A percentile compares a stretch with the other conserved stretches of the same genome.
Conservation (phyloP, 1,139 yeast genomes). For the Blastobotrys raffinosifermentans region DNA sequence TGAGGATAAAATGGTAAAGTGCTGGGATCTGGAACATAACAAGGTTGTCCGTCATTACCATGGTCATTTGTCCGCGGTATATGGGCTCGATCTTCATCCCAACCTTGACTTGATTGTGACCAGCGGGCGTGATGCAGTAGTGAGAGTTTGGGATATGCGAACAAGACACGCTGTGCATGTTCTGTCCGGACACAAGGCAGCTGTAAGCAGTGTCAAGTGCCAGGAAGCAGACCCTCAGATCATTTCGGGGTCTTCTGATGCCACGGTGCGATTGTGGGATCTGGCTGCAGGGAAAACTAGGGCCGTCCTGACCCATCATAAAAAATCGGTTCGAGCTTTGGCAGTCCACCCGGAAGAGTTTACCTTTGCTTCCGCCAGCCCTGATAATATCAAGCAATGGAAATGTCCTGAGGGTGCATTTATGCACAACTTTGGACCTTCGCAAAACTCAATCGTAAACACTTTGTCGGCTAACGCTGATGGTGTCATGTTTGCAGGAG, state of each 20-base stretch:
- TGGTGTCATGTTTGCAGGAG: slow-evolving; percentile 72
- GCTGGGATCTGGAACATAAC: slow-evolving; percentile 94
- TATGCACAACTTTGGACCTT: slow-evolving; percentile 48
- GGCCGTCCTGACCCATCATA: slow-evolving; percentile 72
- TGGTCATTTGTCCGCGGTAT: slow-evolving; percentile 91
- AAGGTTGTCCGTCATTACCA: slow-evolving; percentile 80
- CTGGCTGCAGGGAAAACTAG: slow-evolving; percentile 58
- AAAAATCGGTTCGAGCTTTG: slow-evolving; percentile 72
- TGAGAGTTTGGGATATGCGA: slow-evolving; percentile 91
- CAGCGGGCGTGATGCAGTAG: slow-evolving; percentile 85
- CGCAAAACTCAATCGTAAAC: slow-evolving; percentile 54
- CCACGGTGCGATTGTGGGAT: slow-evolving; percentile 87
- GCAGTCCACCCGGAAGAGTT: slow-evolving; percentile 63
- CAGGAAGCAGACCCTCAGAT: slow-evolving; percentile 80
- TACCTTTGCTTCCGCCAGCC: slow-evolving; percentile 75
- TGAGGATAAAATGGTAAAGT: slow-evolving; percentile 89
- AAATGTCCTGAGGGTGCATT: slow-evolving; percentile 70
- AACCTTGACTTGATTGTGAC: slow-evolving; percentile 79
- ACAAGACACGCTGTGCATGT: slow-evolving; percentile 71
- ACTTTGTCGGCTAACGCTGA: slow-evolving; percentile 62
- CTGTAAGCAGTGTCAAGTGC: slow-evolving; percentile 63
- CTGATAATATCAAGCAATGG: slow-evolving; percentile 83
- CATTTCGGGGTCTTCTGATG: slow-evolving; percentile 75
- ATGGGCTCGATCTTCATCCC: slow-evolving; percentile 79
- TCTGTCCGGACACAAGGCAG: slow-evolving; percentile 73